Base-by-base conservation (phyloP, 1,139 yeast genomes). In the Scheffersomyces illinoinensis region DNA sequence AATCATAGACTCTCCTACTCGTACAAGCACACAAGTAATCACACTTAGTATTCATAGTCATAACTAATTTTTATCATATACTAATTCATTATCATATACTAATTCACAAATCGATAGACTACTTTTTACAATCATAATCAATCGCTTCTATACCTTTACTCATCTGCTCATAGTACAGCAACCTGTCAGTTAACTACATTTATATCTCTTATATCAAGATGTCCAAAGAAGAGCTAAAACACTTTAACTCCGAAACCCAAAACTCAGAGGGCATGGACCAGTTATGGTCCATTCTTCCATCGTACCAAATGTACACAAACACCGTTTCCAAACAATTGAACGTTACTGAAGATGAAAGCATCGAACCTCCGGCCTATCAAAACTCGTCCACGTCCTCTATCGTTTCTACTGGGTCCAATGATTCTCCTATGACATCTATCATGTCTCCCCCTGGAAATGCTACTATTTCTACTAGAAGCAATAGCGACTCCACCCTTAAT, bases 201-300 rank as follows among this genome's bases (percentile, higher is more conserved):
- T 10, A 33, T 33, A 33, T 12, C 17, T 33, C 43, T 33, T 10
- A 33, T 33, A 12, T 12, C 43, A 33, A 3, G 12, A 33, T 33
- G 43, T 12, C 43, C 43, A 33, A 33, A 33, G 43, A 33, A 12
- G 14, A 33, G 43, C 4, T 12, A 3, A 33, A 33, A 33, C 17
- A 33, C 17, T 12, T 33, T 2, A 33, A 33, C 43, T 12, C 43
- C 2, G 43, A 33, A 14, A 33, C 43, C 43, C 43, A 8, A 33
- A 33, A 2, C 43, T 17, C 26, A 20, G 24, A 48, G 4, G 51
- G 51, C 17, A 21, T 20, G 24, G 51, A 48, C 51, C 51, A 19
- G 4, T 17, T 74, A 19, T 73, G 77, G 76, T 70, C 68, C 54
- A 75, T 74, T 26, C 62, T 74, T 17, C 77, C 77, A 0, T 72